Percentiles rank a stretch among this genome's conserved stretches.
phyloP scores from a whole-genome alignment of 495 filamentous ascomycete species.

The Aspergillus sclerotioniger region DNA sequence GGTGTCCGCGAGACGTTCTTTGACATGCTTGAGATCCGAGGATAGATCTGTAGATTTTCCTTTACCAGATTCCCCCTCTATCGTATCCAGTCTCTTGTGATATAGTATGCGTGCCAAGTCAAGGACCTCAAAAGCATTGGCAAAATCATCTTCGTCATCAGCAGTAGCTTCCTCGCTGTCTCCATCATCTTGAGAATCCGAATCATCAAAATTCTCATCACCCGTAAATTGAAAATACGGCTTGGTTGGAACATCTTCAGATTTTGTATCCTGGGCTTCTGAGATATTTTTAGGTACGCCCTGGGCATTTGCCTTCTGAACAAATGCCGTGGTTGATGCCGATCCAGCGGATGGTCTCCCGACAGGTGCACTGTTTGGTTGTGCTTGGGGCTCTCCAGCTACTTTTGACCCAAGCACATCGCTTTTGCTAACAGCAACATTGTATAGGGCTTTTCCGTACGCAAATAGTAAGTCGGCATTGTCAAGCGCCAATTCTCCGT shows the following conservation, averaged over 20 bases:
- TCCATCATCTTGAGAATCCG: constrained; percentile 64
- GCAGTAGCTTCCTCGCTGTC: constrained; percentile 43
- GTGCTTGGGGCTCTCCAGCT: constrained; percentile 51
- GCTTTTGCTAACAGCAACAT: constrained; percentile 88
- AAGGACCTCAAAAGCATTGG: constrained; percentile 84
- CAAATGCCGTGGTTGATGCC: constrained; percentile 2
- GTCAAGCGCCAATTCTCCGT: constrained; percentile 83
- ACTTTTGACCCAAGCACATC: constrained; percentile 88
- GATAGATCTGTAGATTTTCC: constrained; percentile 52
- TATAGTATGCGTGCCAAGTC: constrained; percentile 87
- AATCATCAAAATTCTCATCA: constrained; percentile 85
- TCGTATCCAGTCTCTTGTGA: constrained; percentile 52
- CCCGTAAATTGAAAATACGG: constrained; percentile 88
- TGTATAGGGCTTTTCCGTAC: constrained; percentile 90
- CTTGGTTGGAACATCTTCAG: constrained; percentile 51
- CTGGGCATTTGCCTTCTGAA: constrained; percentile 26
- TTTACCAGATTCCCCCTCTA: constrained; percentile 47
- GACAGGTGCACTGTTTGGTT: constrained; percentile 31
- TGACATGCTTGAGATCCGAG: constrained; percentile 58
- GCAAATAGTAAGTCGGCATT: constrained; percentile 92
- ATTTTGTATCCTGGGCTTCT: constrained; percentile 25
- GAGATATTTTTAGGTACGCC: constrained; percentile 22
- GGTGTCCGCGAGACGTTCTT: constrained; percentile 83
- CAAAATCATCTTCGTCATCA: constrained; percentile 88
- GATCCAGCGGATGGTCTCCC: constrained; percentile 18